A percentile compares a stretch with the other conserved stretches of the same genome.
Conservation (phyloP, 2,329 filamentous ascomycete species). For the Phaeosphaeriaceae sp. region DNA sequence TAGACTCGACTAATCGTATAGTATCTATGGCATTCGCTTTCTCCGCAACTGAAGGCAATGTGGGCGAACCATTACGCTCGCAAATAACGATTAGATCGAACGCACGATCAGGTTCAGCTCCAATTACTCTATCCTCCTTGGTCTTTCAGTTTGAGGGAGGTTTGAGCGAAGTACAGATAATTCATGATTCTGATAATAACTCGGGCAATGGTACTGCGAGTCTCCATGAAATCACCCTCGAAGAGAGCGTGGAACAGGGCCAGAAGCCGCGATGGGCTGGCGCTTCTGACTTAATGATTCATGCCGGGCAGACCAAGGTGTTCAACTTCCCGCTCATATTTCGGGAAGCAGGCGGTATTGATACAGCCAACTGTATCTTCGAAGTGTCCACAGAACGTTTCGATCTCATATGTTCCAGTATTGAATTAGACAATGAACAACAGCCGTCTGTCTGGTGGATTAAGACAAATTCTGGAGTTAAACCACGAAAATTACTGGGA, state of each 20-base stretch:
- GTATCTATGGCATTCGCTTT: constrained; percentile 62
- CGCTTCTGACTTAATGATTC: constrained; percentile 67
- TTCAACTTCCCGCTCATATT: constrained; percentile 76
- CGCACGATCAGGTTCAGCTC: constrained; percentile 53
- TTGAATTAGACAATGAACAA: constrained; percentile 40
- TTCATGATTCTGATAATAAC: constrained; percentile 25
- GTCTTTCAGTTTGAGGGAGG: constrained; percentile 61
- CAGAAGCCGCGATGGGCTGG: constrained; percentile 59
- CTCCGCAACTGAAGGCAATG: constrained; percentile 61
- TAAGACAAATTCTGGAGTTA: constrained; percentile 27
- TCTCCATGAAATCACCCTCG: constrained; percentile 29
- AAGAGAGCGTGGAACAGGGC: constrained; percentile 31
- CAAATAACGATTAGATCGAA: constrained; percentile 61
- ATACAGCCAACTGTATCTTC: constrained; percentile 68
- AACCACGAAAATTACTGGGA: constrained; percentile 37
- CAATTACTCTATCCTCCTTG: constrained; percentile 57
- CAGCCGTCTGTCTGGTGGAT: constrained; percentile 45
- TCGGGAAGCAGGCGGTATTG: constrained; percentile 80
- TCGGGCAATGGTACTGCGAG: constrained; percentile 17
- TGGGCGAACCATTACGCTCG: constrained; percentile 63
- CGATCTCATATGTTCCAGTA: constrained; percentile 69
- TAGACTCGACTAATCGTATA: constrained; percentile 36
- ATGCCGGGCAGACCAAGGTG: constrained; percentile 70
- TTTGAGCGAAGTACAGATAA: constrained; percentile 40
- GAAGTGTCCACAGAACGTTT: constrained; percentile 70